Evolutionary conservation across 2,329 filamentous ascomycete genomes (phyloP), one percentile per base, ranked within the genome.

Genomic region (Microcyclospora pomicola): DNA sequence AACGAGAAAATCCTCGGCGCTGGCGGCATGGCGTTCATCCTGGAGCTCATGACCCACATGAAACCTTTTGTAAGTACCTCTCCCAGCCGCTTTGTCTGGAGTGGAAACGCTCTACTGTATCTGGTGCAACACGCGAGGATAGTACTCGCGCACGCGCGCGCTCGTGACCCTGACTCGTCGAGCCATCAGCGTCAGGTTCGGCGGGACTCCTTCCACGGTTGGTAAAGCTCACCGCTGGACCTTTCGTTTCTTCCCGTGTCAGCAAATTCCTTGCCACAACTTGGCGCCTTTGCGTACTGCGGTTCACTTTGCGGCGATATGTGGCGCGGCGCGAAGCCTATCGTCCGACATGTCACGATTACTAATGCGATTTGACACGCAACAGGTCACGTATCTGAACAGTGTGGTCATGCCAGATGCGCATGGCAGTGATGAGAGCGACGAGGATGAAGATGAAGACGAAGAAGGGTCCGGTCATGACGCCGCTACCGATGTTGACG

Each of bases 31-130:
- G 71, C 77, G 24, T 73, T 72, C 51, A 68, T 94, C 37, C 66
- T 69, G 36, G 67, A 72, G 30, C 61, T 85, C 15, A 64, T 94
- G 46, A 65, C 67, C 27, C 69, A 74, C 36, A 73, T 94, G 71
- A 75, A 76, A 44, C 78, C 78, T 31, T 93, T 88, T 64, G 85
- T 92, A 65, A 80, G 82, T 73, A 42, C 19, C 7, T 31, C 14
- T 14, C 12, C 33, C 28, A 27, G 27, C 31, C 27, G 15, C 27
- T 19, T 11, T 7, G 14, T 24, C 15, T 15, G 13, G 15, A 9
- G 19, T 35, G n/a, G 13, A 10, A 19, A 15, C 10, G 31, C 13
- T 16, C 7, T 33, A 6, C 13, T 16, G 31, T 33, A 6, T 14
- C 15, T 33, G 31, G 31, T 16, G 31, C 6, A 33, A 33, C 19